A percentile compares a stretch with the other conserved stretches of the same genome.
Conservation (phyloP, 345 rosid species). For the Eucalyptus pumila region DNA sequence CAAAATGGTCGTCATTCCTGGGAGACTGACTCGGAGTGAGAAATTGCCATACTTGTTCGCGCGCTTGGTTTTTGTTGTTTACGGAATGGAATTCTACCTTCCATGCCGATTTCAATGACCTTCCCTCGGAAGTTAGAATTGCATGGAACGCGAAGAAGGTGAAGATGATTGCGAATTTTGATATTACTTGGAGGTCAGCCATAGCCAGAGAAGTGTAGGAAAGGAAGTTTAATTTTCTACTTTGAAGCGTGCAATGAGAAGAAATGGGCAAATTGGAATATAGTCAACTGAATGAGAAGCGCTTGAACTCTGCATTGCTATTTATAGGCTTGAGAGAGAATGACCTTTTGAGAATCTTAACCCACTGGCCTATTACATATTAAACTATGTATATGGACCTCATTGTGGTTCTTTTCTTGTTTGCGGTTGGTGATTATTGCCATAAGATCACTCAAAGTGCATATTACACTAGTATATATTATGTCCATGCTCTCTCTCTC, state of each 20-base stretch:
- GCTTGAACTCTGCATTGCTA: neutral
- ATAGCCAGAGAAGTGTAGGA: neutral
- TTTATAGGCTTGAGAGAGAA: neutral
- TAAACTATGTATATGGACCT: neutral
- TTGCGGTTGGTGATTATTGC: neutral
- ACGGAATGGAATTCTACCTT: neutral
- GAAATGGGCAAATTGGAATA: neutral
- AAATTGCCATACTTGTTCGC: neutral
- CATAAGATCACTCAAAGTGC: neutral
- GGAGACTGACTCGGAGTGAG: neutral
- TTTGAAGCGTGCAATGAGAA: neutral
- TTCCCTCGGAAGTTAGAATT: conserved; percentile 9
- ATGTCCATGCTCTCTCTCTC: neutral
- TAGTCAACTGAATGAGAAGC: neutral
- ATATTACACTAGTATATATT: neutral
- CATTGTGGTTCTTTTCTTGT: neutral
- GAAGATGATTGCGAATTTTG: neutral
- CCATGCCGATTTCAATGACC: conserved; percentile 8
- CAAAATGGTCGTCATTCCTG: neutral
- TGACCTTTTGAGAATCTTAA: neutral
- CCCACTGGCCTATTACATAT: neutral
- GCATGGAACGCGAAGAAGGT: conserved; percentile 6
- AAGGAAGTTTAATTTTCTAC: neutral
- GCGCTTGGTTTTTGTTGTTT: neutral
- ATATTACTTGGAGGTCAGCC: conserved; percentile 2